Percentiles rank a stretch among this genome's conserved stretches.
phyloP scores from a whole-genome alignment of 495 filamentous ascomycete genomes.

The Penicillium robsamsonii region DNA sequence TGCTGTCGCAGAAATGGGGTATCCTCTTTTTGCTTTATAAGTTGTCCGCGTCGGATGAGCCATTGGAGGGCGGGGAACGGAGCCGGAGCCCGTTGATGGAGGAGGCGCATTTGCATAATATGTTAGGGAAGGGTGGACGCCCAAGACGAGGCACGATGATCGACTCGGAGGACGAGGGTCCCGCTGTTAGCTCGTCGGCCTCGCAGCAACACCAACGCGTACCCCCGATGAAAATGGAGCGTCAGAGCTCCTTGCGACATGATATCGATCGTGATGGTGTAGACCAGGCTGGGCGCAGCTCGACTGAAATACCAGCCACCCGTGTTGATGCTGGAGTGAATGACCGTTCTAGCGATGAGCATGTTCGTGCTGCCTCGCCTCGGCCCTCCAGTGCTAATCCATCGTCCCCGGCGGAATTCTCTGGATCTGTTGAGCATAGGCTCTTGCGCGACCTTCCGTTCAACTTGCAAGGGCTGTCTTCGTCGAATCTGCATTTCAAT shows the following conservation, averaged over 20 bases:
- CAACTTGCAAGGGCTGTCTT: conserved; percentile 90
- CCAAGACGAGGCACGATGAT: conserved; percentile 22
- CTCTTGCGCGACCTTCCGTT: conserved; percentile 89
- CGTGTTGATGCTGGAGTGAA: conserved; percentile 20
- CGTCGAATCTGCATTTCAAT: conserved; percentile 74
- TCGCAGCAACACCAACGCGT: conserved; percentile 34
- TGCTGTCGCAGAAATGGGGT: conserved; percentile 93
- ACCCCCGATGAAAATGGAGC: conserved; percentile 19
- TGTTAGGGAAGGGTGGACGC: conserved; percentile 31
- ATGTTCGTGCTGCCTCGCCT: conserved; percentile 15
- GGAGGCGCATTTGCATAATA: conserved; percentile 37
- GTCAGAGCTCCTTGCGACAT: conserved; percentile 28
- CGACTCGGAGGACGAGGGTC: conserved; percentile 43
- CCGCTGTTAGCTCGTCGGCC: conserved; percentile 45
- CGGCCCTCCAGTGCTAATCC: conserved; percentile 17
- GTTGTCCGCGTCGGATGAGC: conserved; percentile 59
- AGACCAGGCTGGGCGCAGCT: conserved; percentile 13
- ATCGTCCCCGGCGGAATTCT: conserved; percentile 14
- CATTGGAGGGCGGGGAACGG: conserved; percentile 29
- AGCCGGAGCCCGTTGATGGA: conserved; percentile 43
- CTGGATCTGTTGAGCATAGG: conserved; percentile 67
- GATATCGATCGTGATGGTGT: conserved; percentile 24
- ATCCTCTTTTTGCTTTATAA: conserved; percentile 88
- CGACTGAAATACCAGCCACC: conserved; percentile 18
- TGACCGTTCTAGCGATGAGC: conserved; percentile 21